A percentile compares a stretch with the other conserved stretches of the same genome.
phyloP scores from a whole-genome alignment of 495 filamentous ascomycete genomes.

The Massariosphaeria phaeospora region DNA sequence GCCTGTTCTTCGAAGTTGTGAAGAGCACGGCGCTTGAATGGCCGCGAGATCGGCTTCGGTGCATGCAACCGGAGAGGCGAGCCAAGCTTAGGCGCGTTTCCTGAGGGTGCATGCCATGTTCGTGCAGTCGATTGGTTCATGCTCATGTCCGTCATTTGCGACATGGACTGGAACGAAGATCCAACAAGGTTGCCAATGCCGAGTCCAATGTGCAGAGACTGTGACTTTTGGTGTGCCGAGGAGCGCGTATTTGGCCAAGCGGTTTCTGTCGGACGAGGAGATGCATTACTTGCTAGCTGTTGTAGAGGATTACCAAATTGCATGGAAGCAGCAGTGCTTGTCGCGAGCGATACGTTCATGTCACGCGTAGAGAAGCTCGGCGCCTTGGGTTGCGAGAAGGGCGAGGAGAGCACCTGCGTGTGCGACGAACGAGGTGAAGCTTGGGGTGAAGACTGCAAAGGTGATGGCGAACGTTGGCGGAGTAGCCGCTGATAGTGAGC shows the following conservation, averaged over 20 bases:
- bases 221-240: constrained; percentile 42
- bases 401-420: constrained; percentile 35
- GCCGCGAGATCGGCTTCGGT: constrained; percentile 45
- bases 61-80: constrained; percentile 36
- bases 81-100: constrained; percentile 12
- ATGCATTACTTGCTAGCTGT: constrained; percentile 45
- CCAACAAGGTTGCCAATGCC: constrained; percentile 29
- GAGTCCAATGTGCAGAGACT: constrained; percentile 42
- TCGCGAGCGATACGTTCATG: constrained; percentile 76
- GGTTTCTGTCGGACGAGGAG: constrained; percentile 16
- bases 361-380: constrained; percentile 63
- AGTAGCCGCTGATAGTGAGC: constrained; percentile 67
- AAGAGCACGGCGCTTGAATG: constrained; percentile 51
- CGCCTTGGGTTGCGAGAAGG: constrained; percentile 36
- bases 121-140: constrained; percentile 37
- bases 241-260: constrained; percentile 29
- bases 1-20: constrained; percentile 46
- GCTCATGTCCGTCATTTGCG: constrained; percentile 48
- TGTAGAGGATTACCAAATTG: constrained; percentile 66
- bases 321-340: constrained; percentile 78
- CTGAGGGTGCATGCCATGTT: constrained; percentile 17
- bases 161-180: constrained; percentile 38
- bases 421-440: constrained; percentile 13
- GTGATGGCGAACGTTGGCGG: constrained; percentile 67
- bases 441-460: constrained; percentile 54